Evolutionary conservation across 345 rosid genomes (phyloP).

Genomic region (Ricinus communis): DNA sequence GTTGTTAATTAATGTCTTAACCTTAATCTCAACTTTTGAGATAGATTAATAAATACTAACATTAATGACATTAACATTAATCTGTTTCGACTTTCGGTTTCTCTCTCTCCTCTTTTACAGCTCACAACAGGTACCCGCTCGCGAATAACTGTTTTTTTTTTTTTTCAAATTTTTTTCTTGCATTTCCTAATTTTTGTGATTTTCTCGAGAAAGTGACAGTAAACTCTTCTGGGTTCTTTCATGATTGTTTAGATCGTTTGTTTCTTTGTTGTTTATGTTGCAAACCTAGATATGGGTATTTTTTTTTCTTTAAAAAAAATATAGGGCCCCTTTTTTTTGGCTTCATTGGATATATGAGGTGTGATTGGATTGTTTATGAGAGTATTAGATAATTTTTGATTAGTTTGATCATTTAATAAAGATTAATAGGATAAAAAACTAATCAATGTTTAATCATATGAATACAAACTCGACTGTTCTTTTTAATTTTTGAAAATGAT

Average conservation of each 20-base stretch:
- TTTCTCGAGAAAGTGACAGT: background rate
- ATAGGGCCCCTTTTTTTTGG: background rate
- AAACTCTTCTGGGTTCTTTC: background rate
- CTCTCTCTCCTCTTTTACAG: background rate
- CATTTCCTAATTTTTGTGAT: too few relatives aligned
- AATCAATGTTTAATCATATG: too few relatives aligned
- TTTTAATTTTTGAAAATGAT: background rate
- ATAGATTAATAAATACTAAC: background rate
- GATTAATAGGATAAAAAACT: too few relatives aligned
- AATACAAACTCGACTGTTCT: too few relatives aligned
- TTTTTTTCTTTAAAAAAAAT: background rate
- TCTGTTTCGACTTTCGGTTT: background rate
- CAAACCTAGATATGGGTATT: background rate
- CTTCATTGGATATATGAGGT: background rate
- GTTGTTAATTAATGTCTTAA: too few relatives aligned
- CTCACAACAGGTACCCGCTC: background rate
- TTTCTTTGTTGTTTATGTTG: background rate
- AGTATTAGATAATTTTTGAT: too few relatives aligned
- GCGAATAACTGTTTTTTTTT: background rate
- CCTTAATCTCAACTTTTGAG: background rate
- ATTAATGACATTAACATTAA: too few relatives aligned
- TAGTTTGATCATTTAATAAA: too few relatives aligned
- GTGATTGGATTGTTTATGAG: too few relatives aligned
- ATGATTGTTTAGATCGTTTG: background rate
- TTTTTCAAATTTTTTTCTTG: too few relatives aligned